A percentile compares a stretch with the other conserved stretches of the same genome.
Conservation (phyloP, 2,329 filamentous ascomycete genomes). For the Aaosphaeria arxii region DNA sequence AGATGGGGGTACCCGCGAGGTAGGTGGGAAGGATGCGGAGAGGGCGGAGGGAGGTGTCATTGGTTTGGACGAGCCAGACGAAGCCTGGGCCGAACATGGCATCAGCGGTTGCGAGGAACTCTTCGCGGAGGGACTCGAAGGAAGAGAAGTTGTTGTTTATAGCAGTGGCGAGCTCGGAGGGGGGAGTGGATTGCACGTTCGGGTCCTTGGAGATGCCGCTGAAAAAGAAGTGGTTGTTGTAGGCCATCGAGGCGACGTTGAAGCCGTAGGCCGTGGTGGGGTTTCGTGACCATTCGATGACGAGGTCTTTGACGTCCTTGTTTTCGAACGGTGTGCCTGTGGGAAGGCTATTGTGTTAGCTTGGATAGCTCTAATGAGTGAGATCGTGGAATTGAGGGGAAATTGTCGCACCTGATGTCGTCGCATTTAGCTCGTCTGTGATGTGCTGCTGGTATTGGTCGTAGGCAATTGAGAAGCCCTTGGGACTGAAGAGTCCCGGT, state of each 20-base stretch:
- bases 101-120: slow-evolving; percentile 76
- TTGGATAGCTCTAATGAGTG: not conserved
- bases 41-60: slow-evolving; percentile 44
- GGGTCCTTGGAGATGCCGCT: slow-evolving; percentile 45
- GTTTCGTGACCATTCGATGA: slow-evolving; percentile 74
- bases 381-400: not conserved
- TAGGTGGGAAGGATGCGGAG: slow-evolving; percentile 81
- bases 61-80: slow-evolving; percentile 78
- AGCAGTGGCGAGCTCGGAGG: slow-evolving; percentile 54
- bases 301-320: slow-evolving; percentile 62
- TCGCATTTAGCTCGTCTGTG: slow-evolving; percentile 70
- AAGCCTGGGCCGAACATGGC: slow-evolving; percentile 97
- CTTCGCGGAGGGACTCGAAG: slow-evolving; percentile 74
- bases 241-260: slow-evolving; percentile 95
- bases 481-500: slow-evolving; percentile 66
- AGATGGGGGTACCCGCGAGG: slow-evolving; percentile 84
- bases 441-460: slow-evolving; percentile 75
- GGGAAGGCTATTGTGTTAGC: not conserved
- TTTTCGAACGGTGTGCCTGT: slow-evolving; percentile 64
- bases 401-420: slow-evolving; percentile 64
- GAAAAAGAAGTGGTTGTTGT: slow-evolving; percentile 90
- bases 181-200: slow-evolving; percentile 19
- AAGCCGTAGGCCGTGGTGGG: slow-evolving; percentile 76
- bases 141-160: slow-evolving; percentile 75
- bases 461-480: slow-evolving; percentile 75